Evolutionary conservation across 176 grass and related monocot genomes (phyloP).

Genomic region (Avena eriantha): DNA sequence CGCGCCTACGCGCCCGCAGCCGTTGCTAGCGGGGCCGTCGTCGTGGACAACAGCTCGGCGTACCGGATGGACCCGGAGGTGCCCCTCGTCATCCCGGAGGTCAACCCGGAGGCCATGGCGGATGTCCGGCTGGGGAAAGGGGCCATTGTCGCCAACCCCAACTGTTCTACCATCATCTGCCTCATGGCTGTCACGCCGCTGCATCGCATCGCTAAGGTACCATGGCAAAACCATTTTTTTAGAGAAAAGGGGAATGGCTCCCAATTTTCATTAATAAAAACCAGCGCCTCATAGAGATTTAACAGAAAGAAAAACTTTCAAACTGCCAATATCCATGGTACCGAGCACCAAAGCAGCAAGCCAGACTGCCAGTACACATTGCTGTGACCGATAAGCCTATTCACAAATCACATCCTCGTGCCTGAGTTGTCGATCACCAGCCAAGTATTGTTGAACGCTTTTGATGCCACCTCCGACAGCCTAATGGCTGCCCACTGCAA

Average conservation of each 20-base stretch:
- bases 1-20: conserved; percentile 63
- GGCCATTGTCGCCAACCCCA: conserved; percentile 88
- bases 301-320: background rate
- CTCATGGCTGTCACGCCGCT: conserved; percentile 95
- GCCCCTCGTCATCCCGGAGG: conserved; percentile 92
- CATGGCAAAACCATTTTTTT: conserved; percentile 27
- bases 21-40: conserved; percentile 73
- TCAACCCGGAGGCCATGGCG: conserved; percentile 91
- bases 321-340: background rate
- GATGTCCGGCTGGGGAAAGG: conserved; percentile 73
- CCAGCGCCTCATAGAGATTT: background rate
- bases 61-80: conserved; percentile 90
- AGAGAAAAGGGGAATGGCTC: background rate
- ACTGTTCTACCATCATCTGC: conserved; percentile 98
- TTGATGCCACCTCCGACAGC: background rate
- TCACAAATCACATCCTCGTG: background rate
- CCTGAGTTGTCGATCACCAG: background rate
- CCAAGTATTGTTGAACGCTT: too few relatives aligned
- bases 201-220: conserved; percentile 84
- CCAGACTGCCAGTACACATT: background rate
- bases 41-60: conserved; percentile 94
- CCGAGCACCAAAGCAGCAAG: background rate
- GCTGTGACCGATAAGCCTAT: background rate
- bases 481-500: background rate
- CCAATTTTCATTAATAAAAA: background rate